Base-by-base conservation (phyloP, 495 filamentous ascomycete genomes). In the Jackrogersella multiformis region DNA sequence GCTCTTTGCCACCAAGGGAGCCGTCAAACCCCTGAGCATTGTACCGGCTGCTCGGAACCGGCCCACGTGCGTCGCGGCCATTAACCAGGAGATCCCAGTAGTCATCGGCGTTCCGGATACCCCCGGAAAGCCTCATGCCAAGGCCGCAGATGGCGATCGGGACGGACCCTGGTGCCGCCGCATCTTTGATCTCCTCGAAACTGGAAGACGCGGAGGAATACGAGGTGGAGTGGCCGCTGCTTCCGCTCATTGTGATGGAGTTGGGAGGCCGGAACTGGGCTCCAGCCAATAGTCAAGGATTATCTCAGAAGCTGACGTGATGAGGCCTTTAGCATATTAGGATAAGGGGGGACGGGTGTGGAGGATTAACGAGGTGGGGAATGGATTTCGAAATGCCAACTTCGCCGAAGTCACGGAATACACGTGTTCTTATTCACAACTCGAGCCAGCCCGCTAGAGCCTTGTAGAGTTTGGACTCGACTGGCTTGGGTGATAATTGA, bases 111-210 rank as follows among this genome's bases (percentile, higher is more conserved):
- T 38, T 56, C 13, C 53, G 39, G 5, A 83, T 74, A 0, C 76
- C 77, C 2, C 82, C 82, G 1, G 84, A 84, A 13, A 87, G 79
- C 15, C 80, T 71, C 66, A 84, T 59, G 8, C 65, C 83, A 73
- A 85, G 76, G 4, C 84, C 81, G 21, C 79, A 75, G 54, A 87
- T 82, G 20, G 84, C 83, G 36, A 87, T 80, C 32, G 67, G 62
- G 30, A 48, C 28, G 6, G 60, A n/a, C 32, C 32, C 60, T n/a
- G 49, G 49, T 10, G 12, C 26, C 10, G 32, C 41, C 9, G 64
- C 5, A 12, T 61, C 56, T 36, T 59, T 66, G 41, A 66, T 56
- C 26, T 66, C 64, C 26, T 66, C 64, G 41, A 66, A 66, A 24
- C 64, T 66, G 6, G 64, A 66, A 2, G 64, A 61, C 16, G 48